Conservation (phyloP, 306 rosid species). For the Cucurbita pepo region DNA sequence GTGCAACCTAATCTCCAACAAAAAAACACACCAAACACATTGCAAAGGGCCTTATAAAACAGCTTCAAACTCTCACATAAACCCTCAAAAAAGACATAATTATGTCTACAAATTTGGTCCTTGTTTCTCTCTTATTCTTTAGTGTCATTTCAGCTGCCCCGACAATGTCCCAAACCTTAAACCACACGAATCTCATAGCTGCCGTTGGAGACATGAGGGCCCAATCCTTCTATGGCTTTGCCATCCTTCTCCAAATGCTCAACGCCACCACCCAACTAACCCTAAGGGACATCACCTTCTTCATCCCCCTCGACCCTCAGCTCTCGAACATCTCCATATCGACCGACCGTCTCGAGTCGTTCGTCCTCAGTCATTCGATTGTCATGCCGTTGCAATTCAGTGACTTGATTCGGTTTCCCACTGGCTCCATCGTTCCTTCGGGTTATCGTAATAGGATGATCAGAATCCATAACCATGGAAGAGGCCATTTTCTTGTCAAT, state of each 20-base stretch:
- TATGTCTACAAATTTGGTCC: constrained; percentile 1
- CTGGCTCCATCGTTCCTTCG: constrained; percentile 43
- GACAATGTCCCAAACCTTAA: not conserved
- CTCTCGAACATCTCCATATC: constrained; percentile 24
- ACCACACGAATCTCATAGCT: constrained; percentile 19
- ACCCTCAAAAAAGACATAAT: not conserved
- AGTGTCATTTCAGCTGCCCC: constrained; percentile 10
- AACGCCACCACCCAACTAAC: constrained; percentile 19
- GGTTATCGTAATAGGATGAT: constrained; percentile 21
- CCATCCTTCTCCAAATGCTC: constrained; percentile 49
- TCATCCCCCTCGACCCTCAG: constrained; percentile 32
- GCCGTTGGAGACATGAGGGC: constrained; percentile 40
- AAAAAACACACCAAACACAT: not conserved
- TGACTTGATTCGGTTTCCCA: constrained; percentile 40
- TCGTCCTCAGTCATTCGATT: constrained; percentile 26
- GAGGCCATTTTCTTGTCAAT: constrained; percentile 25
- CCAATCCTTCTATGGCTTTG: constrained; percentile 29
- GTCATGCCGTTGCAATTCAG: constrained; percentile 30
- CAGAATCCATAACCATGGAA: constrained; percentile 30
- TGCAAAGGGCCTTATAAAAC: not conserved
- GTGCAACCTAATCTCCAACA: constrained; percentile 1
- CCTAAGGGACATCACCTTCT: constrained; percentile 27
- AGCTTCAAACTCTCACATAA: not conserved
- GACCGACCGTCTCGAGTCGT: constrained; percentile 13
- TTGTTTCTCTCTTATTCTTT: constrained; percentile 9